Conservation (phyloP, 106 monocot species). For the Amphibolis antarctica region DNA sequence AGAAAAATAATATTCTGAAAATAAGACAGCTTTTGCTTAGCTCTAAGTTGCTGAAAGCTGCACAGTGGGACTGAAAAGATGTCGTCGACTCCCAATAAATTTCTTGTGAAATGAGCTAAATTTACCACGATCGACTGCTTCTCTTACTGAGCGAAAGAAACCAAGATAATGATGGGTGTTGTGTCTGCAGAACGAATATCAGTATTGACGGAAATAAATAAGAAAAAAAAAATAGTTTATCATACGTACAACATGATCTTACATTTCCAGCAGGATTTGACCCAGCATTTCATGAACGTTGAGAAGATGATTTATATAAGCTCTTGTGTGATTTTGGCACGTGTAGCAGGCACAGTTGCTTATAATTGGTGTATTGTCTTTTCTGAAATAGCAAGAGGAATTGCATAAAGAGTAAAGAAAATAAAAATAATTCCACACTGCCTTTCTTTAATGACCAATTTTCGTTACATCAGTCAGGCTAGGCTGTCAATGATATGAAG, state of each 20-base stretch:
- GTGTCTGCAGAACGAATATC: slow-evolving; percentile 46
- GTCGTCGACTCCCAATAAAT: slow-evolving; percentile 50
- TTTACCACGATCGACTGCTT: slow-evolving; percentile 48
- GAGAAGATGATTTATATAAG: slow-evolving; percentile 89
- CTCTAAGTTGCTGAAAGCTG: not conserved
- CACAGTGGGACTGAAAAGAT: slow-evolving; percentile 25
- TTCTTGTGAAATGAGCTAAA: slow-evolving; percentile 46
- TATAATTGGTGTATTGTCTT: slow-evolving; percentile 57
- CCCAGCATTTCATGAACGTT: slow-evolving; percentile 95
- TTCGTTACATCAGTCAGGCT: too few species aligned
- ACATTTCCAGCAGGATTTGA: slow-evolving; percentile 93
- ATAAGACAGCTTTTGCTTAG: not conserved
- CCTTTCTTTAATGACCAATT: too few species aligned
- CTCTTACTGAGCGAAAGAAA: slow-evolving; percentile 66
- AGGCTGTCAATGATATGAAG: too few species aligned
- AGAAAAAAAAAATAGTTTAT: not conserved
- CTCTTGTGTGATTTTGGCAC: slow-evolving; percentile 78
- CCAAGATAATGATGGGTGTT: slow-evolving; percentile 89
- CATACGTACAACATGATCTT: not conserved
- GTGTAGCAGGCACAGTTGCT: slow-evolving; percentile 56
- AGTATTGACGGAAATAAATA: not conserved
- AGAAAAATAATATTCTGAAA: too few species aligned
- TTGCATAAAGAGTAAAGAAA: not conserved
- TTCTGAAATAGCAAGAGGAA: slow-evolving; percentile 30
- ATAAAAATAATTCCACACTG: too few species aligned